Evolutionary conservation across 1,139 yeast genomes (phyloP), one percentile per base, ranked within the genome.

Genomic region (Blastobotrys apis): DNA sequence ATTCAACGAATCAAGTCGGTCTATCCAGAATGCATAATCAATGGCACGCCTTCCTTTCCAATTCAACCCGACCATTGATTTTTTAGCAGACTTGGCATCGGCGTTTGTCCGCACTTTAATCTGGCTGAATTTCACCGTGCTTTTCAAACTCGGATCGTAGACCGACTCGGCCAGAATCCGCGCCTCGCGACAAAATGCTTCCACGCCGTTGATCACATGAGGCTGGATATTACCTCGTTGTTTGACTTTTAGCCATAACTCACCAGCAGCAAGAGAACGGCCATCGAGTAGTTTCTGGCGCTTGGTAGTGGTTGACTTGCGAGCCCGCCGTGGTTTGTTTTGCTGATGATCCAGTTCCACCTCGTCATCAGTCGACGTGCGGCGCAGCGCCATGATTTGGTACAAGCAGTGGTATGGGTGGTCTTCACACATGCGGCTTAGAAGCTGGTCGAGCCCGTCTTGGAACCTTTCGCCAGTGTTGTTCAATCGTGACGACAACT

Each of bases 391-490:
- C 53, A 80, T 68, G 21, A 90, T 63, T 39, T 81, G 76, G 59
- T 86, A 88, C 2, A 88, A 59, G 0, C 86, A 71, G 54, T 92
- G 97, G 60, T 72, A 78, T 0, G 97, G 97, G 56, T 88, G 90
- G 23, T 74, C 73, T 9, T 56, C 51, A 43, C 86, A 74, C 20
- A 87, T 62, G 3, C 71, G 62, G 3, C 68, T 56, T 15, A 90
- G 65, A 5, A 88, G 61, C 1, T 56, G 52, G 35, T 73, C 73
- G 33, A 92, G 65, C 0, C 75, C 60, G 1, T 49, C 53, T 56
- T 87, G 96, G 55, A 87, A 88, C 0, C 51, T 15, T 13, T 8
- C 17, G 25, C 41, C 36, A 32, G 33, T 26, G 19, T 36, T 39
- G 83, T 31, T 68, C 19, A 90, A 62, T 47, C 95, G 71, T 0